A percentile compares a stretch with the other conserved stretches of the same genome.
Conservation (phyloP, 2,329 filamentous ascomycete species). For the Podosphaera fusca region DNA sequence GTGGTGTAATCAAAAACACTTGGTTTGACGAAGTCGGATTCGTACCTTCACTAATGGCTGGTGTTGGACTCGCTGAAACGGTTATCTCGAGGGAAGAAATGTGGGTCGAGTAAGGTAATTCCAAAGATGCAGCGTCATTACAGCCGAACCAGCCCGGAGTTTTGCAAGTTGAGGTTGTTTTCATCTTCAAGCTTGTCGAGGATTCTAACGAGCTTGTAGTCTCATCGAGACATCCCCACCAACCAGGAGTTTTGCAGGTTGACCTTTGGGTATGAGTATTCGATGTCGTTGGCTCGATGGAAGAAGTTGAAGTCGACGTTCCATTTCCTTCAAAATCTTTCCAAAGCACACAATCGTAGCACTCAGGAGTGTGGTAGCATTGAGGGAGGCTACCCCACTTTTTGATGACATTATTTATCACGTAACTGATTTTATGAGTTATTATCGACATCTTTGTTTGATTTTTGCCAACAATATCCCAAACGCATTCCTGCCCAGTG, state of each 20-base stretch:
- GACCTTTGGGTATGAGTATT: conserved; percentile 50
- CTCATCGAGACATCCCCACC: conserved; percentile 35
- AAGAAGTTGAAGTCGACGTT: conserved; percentile 48
- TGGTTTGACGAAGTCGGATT: no score
- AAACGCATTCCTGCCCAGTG: conserved; percentile 66
- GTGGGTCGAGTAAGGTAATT: no score
- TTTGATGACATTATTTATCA: conserved; percentile 70
- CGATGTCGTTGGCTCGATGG: conserved; percentile 29
- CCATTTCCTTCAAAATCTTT: conserved; percentile 57
- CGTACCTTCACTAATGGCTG: no score
- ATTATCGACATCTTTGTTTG: conserved; percentile 82
- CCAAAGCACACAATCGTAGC: conserved; percentile 79
- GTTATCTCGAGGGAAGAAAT: no score
- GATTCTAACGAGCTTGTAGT: conserved; percentile 7
- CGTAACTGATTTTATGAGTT: conserved; percentile 71
- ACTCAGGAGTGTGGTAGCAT: conserved; percentile 55
- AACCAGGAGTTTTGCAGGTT: conserved; percentile 78
- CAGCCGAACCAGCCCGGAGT: conserved; percentile 25
- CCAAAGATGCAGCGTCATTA: conserved; percentile 17
- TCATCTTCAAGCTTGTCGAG: conserved; percentile 10
- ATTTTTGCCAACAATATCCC: conserved; percentile 77
- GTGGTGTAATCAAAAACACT: no score
- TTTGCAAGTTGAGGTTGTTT: conserved; percentile 19
- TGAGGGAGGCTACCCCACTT: conserved; percentile 61
- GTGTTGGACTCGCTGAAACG: no score